phyloP scores from a whole-genome alignment of 371 early-diverging fungal genomes.

The Mortierella sp. region DNA sequence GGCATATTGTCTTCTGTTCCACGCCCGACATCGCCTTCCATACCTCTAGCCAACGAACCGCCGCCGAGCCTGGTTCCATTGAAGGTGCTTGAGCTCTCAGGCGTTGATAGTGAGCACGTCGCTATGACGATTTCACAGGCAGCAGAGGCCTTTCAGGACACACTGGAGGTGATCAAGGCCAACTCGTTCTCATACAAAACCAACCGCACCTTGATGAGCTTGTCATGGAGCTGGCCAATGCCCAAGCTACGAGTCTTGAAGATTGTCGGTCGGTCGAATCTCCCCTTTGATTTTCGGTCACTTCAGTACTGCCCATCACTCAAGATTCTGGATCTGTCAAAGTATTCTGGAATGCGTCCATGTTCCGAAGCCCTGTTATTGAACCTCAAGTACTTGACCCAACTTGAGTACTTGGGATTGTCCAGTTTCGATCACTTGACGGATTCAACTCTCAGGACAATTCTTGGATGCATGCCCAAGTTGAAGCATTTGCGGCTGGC shows the following conservation, averaged over 20 bases:
- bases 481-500: slow-evolving; percentile 42
- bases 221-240: slow-evolving; percentile 37
- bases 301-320: slow-evolving; percentile 45
- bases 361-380: slow-evolving; percentile 38
- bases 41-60: neutral
- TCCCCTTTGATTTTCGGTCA: slow-evolving; percentile 43
- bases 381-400: slow-evolving; percentile 36
- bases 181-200: slow-evolving; percentile 34
- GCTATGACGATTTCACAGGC: slow-evolving; percentile 46
- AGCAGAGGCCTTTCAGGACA: slow-evolving; percentile 51
- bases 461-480: slow-evolving; percentile 46
- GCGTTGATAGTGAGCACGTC: slow-evolving; percentile 40
- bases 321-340: slow-evolving; percentile 38
- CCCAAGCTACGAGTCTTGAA: slow-evolving; percentile 31
- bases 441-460: slow-evolving; percentile 43
- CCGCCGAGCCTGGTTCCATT: slow-evolving; percentile 22
- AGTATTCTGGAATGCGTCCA: slow-evolving; percentile 47
- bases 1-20: slow-evolving; percentile 1
- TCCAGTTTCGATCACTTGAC: slow-evolving; percentile 52
- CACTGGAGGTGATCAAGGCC: slow-evolving; percentile 46
- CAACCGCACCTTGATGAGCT: slow-evolving; percentile 22
- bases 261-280: slow-evolving; percentile 45
- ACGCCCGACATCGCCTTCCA: slow-evolving; percentile 8
- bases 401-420: slow-evolving; percentile 41
- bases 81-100: slow-evolving; percentile 34